Percentiles rank a stretch among this genome's conserved stretches.
phyloP scores from a whole-genome alignment of 768 basidiomycete genomes.

The Boletus rubescentipes region DNA sequence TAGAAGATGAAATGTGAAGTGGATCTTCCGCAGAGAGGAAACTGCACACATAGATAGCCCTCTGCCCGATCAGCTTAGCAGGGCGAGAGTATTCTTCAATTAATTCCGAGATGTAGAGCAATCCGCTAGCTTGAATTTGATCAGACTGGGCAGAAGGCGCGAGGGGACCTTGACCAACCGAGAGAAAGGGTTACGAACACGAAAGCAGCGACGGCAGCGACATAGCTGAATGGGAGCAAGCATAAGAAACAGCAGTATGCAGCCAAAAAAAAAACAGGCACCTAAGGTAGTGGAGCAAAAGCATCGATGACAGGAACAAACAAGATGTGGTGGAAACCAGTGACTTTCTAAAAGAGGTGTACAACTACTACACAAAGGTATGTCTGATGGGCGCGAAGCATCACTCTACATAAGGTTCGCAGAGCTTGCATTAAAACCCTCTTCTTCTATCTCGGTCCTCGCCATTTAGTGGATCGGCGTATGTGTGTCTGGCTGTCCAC shows the following conservation, averaged over 20 bases:
- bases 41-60: conserved; percentile 81
- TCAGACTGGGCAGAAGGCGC: conserved; percentile 5
- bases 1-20: conserved; percentile 33
- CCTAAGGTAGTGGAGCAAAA: conserved; percentile 64
- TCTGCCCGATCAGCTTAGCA: conserved; percentile 81
- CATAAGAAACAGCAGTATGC: neutral
- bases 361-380: neutral
- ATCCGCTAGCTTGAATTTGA: conserved; percentile 70
- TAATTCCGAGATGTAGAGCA: conserved; percentile 90
- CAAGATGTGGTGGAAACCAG: neutral
- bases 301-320: conserved; percentile 24
- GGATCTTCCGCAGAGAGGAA: neutral
- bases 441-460: conserved; percentile 63
- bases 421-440: conserved; percentile 70
- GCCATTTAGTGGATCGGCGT: conserved; percentile 72
- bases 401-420: conserved; percentile 23
- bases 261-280: conserved; percentile 27
- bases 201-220: conserved; percentile 73
- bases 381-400: conserved; percentile 54
- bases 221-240: conserved; percentile 51
- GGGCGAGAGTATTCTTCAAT: conserved; percentile 90
- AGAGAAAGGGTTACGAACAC: conserved; percentile 90
- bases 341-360: neutral
- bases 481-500: conserved; percentile 43
- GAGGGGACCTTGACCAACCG: conserved; percentile 49